Percentiles rank a stretch among this genome's conserved stretches.
Evolutionary conservation across 2,329 filamentous ascomycete species (phyloP).

Genomic region (Xylariaceae sp.): DNA sequence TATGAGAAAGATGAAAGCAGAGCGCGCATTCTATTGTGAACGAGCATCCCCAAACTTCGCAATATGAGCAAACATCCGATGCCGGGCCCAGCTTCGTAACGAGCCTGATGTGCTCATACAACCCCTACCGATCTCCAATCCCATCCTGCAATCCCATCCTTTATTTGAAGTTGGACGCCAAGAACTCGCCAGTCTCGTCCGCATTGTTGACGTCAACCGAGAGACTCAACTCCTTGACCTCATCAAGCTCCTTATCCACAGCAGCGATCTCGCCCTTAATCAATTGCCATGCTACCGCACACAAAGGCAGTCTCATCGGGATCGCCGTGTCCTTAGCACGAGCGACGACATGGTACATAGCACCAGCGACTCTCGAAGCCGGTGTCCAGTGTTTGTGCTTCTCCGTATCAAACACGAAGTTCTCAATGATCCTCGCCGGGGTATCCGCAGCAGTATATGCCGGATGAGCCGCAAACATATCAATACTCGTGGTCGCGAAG

Average conservation of each 20-base stretch:
- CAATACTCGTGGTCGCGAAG: constrained; percentile 12
- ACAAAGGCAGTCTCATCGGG: constrained; percentile 16
- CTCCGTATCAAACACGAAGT: constrained; percentile 9
- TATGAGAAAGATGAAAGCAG: too few species aligned
- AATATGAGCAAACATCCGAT: not conserved
- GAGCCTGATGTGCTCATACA: not conserved
- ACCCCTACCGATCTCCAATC: not conserved
- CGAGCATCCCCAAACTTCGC: not conserved
- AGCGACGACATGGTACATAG: constrained; percentile 19
- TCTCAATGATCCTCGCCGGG: constrained; percentile 12
- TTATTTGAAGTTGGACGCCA: constrained; percentile 1
- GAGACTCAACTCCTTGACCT: constrained; percentile 16
- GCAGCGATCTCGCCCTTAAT: constrained; percentile 15
- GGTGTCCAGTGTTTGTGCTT: constrained; percentile 17
- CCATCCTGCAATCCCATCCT: not conserved
- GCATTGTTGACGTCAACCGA: constrained; percentile 19
- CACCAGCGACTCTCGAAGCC: constrained; percentile 13
- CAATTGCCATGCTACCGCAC: constrained; percentile 15
- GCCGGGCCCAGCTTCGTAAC: not conserved
- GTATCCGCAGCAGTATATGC: constrained; percentile 17
- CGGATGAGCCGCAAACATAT: constrained; percentile 10
- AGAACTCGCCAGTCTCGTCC: constrained; percentile 14
- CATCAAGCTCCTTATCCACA: constrained; percentile 18
- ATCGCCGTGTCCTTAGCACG: constrained; percentile 12
- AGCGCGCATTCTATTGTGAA: too few species aligned